Evolutionary conservation across 441 rosid genomes (phyloP).

Genomic region (Populus hybrid): DNA sequence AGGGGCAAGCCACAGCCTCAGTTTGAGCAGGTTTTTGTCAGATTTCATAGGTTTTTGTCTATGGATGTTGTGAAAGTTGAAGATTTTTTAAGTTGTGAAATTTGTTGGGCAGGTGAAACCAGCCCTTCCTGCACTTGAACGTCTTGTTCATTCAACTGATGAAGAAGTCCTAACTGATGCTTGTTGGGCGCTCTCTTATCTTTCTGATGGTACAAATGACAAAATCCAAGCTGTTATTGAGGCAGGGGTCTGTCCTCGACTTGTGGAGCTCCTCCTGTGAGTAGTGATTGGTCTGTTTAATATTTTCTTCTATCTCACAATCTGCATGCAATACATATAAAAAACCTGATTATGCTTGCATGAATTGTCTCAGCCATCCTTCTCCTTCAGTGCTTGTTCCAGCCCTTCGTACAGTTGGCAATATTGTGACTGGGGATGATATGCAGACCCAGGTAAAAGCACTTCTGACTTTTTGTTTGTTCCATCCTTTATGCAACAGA

Average conservation of each 20-base stretch:
- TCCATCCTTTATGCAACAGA: background rate
- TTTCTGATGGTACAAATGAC: constrained; percentile 73
- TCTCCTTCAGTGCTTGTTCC: constrained; percentile 69
- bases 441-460: constrained; percentile 36
- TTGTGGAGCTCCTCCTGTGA: constrained; percentile 55
- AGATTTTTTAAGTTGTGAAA: background rate
- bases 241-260: constrained; percentile 52
- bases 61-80: background rate
- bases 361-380: constrained; percentile 41
- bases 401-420: constrained; percentile 63
- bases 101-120: constrained; percentile 43
- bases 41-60: background rate
- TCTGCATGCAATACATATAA: background rate
- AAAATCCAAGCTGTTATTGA: constrained; percentile 65
- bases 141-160: constrained; percentile 54
- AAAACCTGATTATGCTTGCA: background rate
- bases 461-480: background rate
- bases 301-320: background rate
- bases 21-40: constrained; percentile 49
- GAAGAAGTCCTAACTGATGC: constrained; percentile 56
- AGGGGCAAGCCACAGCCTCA: constrained; percentile 29
- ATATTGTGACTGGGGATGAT: constrained; percentile 41
- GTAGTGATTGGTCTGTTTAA: constrained; percentile 13
- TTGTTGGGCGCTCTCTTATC: constrained; percentile 41
- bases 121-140: constrained; percentile 54